These are phyloP conservation scores for Penicillium cosmopolitanum DNA, from an alignment of 495 filamentous ascomycete species.

Conservation along the genomic window DNA sequence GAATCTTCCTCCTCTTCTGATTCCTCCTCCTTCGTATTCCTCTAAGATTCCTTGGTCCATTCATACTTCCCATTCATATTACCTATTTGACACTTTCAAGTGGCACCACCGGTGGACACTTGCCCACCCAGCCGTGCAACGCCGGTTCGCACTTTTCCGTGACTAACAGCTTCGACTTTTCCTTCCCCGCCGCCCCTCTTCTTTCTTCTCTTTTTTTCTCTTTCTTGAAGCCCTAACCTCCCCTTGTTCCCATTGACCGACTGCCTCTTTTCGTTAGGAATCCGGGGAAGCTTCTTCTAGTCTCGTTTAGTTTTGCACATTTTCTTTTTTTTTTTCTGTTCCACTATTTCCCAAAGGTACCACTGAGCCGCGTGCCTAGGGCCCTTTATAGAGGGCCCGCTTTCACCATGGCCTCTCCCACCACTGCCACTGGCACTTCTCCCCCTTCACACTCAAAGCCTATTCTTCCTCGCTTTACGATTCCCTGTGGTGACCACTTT, in stretches of 20 bases:
- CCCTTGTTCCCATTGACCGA: slow-evolving; percentile 25
- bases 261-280: slow-evolving; percentile 31
- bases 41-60: background rate
- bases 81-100: background rate
- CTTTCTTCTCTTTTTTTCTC: slow-evolving; percentile 17
- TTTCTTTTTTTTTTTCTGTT: slow-evolving; percentile 18
- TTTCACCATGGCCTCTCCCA: slow-evolving; percentile 41
- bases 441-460: slow-evolving; percentile 29
- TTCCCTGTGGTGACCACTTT: slow-evolving; percentile 29
- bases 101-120: slow-evolving; percentile 11
- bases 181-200: slow-evolving; percentile 34
- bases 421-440: slow-evolving; percentile 17
- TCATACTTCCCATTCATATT: background rate
- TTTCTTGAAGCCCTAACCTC: slow-evolving; percentile 19
- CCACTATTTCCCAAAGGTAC: slow-evolving; percentile 21
- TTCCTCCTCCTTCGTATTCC: background rate
- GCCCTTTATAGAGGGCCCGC: slow-evolving; percentile 45
- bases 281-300: slow-evolving; percentile 39
- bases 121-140: slow-evolving; percentile 24
- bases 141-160: slow-evolving; percentile 43
- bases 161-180: slow-evolving; percentile 48
- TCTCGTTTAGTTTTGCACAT: slow-evolving; percentile 28
- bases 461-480: slow-evolving; percentile 26
- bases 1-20: background rate
- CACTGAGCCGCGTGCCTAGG: slow-evolving; percentile 18